phyloP scores from a whole-genome alignment of 2,329 filamentous ascomycete genomes.

The Pestalotiopsis sp. region DNA sequence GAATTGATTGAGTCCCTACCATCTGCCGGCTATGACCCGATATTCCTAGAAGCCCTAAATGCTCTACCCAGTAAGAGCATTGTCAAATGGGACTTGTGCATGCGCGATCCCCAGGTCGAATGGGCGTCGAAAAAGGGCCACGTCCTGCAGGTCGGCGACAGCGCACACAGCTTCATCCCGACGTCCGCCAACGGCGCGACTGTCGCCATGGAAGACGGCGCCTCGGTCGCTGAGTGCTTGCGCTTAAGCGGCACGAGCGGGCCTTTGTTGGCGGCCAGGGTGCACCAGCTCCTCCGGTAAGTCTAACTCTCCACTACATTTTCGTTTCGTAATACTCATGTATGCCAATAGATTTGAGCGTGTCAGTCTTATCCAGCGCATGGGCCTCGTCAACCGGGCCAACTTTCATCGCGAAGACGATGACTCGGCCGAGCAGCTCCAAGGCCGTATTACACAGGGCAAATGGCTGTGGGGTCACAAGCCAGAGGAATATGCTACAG shows the following conservation, averaged over 20 bases:
- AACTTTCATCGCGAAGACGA: not conserved
- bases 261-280: slow-evolving; percentile 19
- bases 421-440: not conserved
- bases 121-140: slow-evolving; percentile 28
- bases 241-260: slow-evolving; percentile 25
- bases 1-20: not conserved
- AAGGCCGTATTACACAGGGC: not conserved
- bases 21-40: not conserved
- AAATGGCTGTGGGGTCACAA: slow-evolving; percentile 6
- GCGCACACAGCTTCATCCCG: slow-evolving; percentile 35
- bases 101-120: slow-evolving; percentile 31
- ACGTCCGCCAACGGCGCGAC: slow-evolving; percentile 34
- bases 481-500: slow-evolving; percentile 1
- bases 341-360: slow-evolving; percentile 7
- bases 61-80: slow-evolving; percentile 27
- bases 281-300: slow-evolving; percentile 12
- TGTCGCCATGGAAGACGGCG: slow-evolving; percentile 35
- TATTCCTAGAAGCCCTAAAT: slow-evolving; percentile 16
- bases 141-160: slow-evolving; percentile 34
- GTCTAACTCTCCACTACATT: not conserved
- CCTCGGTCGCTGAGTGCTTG: slow-evolving; percentile 30
- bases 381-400: slow-evolving; percentile 9
- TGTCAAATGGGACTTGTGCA: slow-evolving; percentile 38
- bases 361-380: slow-evolving; percentile 9
- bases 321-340: not conserved